phyloP scores from a whole-genome alignment of 768 basidiomycete genomes.

The Agaricus bisporus region DNA sequence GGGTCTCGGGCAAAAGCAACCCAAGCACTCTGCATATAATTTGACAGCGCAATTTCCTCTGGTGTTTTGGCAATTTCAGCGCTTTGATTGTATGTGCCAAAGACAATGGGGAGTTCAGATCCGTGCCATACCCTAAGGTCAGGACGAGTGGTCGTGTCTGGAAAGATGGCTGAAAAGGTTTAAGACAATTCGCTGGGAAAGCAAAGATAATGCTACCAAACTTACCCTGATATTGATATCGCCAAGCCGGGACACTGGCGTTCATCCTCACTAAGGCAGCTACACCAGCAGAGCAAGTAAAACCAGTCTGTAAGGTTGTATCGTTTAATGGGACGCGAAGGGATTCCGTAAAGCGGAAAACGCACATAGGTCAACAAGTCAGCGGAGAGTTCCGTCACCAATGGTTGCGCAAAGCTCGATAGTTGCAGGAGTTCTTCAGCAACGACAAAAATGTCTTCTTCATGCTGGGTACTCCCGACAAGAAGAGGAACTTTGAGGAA shows the following conservation, averaged over 20 bases:
- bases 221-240: slow-evolving; percentile 22
- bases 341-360: neutral
- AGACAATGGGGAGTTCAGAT: slow-evolving; percentile 32
- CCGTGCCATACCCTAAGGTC: slow-evolving; percentile 30
- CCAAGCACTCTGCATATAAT: slow-evolving; percentile 32
- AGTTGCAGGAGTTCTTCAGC: slow-evolving; percentile 18
- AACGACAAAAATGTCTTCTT: slow-evolving; percentile 30
- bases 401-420: slow-evolving; percentile 21
- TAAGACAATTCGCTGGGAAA: neutral
- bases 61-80: slow-evolving; percentile 17
- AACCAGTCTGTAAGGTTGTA: slow-evolving; percentile 15
- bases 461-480: slow-evolving; percentile 25
- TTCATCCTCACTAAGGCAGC: slow-evolving; percentile 21
- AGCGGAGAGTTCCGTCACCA: slow-evolving; percentile 22
- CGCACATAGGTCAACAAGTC: slow-evolving; percentile 26
- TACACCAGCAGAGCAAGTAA: slow-evolving; percentile 25
- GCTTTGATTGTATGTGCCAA: slow-evolving; percentile 26
- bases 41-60: slow-evolving; percentile 25
- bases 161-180: slow-evolving; percentile 23
- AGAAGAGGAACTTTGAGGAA: slow-evolving; percentile 25
- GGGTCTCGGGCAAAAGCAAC: slow-evolving; percentile 38
- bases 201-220: too few species aligned
- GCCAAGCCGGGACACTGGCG: slow-evolving; percentile 23
- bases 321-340: neutral
- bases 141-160: slow-evolving; percentile 24